These are phyloP conservation scores for Diaporthe vexans DNA, from an alignment of 2,329 filamentous ascomycete species.

Conservation along the genomic window DNA sequence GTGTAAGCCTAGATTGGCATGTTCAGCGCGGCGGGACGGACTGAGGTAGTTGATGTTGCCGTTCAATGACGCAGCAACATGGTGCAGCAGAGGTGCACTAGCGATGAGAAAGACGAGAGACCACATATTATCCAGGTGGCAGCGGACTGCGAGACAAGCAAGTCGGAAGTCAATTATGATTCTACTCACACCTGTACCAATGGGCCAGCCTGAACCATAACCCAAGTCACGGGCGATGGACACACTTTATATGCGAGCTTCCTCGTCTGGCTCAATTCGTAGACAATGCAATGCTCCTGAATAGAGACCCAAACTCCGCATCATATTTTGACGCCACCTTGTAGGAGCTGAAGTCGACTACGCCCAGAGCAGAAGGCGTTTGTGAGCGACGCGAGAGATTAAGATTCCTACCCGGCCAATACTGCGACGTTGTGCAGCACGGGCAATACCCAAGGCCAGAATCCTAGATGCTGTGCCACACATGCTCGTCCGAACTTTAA, in stretches of 20 bases:
- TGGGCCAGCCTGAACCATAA: not conserved
- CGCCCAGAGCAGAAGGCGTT: conserved; percentile 19
- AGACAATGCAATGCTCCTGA: too few species aligned
- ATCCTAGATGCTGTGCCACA: conserved; percentile 17
- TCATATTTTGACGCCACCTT: not conserved
- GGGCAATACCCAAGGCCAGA: not conserved
- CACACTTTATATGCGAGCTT: not conserved
- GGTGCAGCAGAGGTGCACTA: not conserved
- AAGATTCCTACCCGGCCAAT: conserved; percentile 1
- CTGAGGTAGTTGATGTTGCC: conserved; percentile 72
- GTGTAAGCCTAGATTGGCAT: conserved; percentile 70
- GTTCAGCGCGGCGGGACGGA: conserved; percentile 65
- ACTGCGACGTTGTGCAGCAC: conserved; percentile 19
- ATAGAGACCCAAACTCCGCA: not conserved
- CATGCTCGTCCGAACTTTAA: not conserved
- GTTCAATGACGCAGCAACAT: not conserved
- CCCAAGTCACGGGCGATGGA: not conserved
- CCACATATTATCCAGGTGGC: not conserved
- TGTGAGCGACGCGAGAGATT: not conserved
- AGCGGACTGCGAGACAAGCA: not conserved
- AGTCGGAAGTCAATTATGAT: not conserved
- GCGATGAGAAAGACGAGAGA: not conserved
- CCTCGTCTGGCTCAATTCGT: too few species aligned
- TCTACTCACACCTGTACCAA: not conserved
- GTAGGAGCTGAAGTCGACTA: conserved; percentile 1